Conservation (phyloP, 371 early-diverging fungal genomes). For the Rhizopus delemar region DNA sequence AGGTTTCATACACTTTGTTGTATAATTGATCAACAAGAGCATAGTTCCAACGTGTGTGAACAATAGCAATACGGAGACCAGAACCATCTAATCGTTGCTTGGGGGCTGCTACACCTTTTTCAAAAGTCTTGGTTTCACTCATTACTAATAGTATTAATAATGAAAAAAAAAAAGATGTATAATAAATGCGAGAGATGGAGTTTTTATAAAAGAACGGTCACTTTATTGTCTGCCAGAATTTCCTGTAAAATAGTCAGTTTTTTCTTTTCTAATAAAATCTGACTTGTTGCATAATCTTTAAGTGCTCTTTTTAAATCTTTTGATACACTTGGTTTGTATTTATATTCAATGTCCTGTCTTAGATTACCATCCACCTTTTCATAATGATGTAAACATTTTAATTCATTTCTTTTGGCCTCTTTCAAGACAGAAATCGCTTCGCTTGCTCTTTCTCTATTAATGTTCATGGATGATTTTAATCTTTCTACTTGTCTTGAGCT, state of each 20-base stretch:
- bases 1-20: constrained; percentile 67
- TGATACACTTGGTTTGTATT: constrained; percentile 28
- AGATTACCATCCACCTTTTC: constrained; percentile 37
- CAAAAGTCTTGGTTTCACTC: constrained; percentile 50
- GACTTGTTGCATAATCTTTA: constrained; percentile 40
- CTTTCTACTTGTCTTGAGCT: constrained; percentile 38
- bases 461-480: constrained; percentile 42
- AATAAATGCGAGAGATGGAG: not conserved
- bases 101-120: constrained; percentile 73
- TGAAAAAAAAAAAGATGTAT: constrained; percentile 8
- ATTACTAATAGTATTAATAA: constrained; percentile 15
- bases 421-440: constrained; percentile 45
- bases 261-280: constrained; percentile 40
- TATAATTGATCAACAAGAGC: constrained; percentile 81
- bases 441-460: constrained; percentile 39
- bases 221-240: constrained; percentile 9
- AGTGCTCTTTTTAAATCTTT: constrained; percentile 32
- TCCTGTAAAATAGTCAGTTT: constrained; percentile 35
- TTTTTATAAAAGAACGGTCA: not conserved
- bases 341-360: constrained; percentile 33
- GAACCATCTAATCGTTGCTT: constrained; percentile 64
- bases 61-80: constrained; percentile 75
- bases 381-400: constrained; percentile 26
- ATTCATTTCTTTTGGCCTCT: constrained; percentile 34
- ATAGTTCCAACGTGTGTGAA: constrained; percentile 94